These are phyloP conservation scores for Globisporangium viniferum DNA, from an alignment of 352 stramenopile genomes.

Conservation along the genomic window DNA sequence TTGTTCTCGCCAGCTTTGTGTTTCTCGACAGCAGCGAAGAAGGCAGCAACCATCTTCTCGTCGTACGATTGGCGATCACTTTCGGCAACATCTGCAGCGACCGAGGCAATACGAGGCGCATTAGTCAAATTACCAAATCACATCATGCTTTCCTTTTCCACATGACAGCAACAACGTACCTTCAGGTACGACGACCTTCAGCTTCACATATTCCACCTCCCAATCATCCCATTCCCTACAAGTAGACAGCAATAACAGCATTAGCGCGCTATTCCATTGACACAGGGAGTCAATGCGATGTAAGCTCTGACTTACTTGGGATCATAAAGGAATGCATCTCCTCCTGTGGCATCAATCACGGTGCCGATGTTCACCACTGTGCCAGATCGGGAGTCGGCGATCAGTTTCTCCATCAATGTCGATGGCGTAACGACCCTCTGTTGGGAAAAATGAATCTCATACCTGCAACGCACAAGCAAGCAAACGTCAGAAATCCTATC, in stretches of 20 bases:
- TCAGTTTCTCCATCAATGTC: slow-evolving; percentile 79
- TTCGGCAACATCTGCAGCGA: slow-evolving; percentile 23
- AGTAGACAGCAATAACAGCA: background rate
- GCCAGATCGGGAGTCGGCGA: slow-evolving; percentile 53
- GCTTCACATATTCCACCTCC: slow-evolving; percentile 83
- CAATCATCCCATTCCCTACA: slow-evolving; percentile 85
- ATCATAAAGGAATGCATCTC: slow-evolving; percentile 72
- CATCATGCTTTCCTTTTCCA: background rate
- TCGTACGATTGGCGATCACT: slow-evolving; percentile 37
- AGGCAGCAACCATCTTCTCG: slow-evolving; percentile 52
- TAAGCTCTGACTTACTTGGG: slow-evolving; percentile 39
- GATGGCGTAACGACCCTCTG: slow-evolving; percentile 64
- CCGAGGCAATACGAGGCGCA: slow-evolving; percentile 1
- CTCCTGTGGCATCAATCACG: slow-evolving; percentile 75
- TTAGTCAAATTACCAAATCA: background rate
- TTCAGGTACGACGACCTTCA: slow-evolving; percentile 37
- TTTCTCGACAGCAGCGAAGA: slow-evolving; percentile 52
- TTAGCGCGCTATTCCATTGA: background rate
- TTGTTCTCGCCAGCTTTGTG: slow-evolving; percentile 61
- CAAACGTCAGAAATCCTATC: background rate
- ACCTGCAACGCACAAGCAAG: slow-evolving; percentile 32
- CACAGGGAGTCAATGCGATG: background rate
- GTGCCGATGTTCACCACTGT: slow-evolving; percentile 67
- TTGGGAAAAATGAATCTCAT: slow-evolving; percentile 77
- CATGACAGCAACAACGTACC: slow-evolving; percentile 17